These are phyloP conservation scores for Alternaria alternata DNA, from an alignment of 2,329 filamentous ascomycete genomes.

Conservation along the genomic window DNA sequence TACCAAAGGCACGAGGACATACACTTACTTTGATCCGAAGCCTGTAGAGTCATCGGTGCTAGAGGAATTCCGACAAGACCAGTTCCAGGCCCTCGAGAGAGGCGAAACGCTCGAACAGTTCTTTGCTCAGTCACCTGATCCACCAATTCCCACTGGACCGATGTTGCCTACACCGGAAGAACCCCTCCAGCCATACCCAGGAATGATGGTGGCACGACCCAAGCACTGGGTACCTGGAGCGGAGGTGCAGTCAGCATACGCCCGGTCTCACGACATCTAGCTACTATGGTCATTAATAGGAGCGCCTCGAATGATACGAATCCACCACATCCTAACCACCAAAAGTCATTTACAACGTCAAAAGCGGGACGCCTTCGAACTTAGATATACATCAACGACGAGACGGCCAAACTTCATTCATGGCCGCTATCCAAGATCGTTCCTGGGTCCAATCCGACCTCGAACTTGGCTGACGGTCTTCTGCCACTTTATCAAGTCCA, in stretches of 20 bases:
- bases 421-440: background rate
- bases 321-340: background rate
- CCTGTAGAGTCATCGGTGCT: slow-evolving; percentile 15
- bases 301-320: background rate
- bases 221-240: background rate
- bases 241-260: background rate
- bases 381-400: background rate
- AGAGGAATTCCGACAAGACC: slow-evolving; percentile 15
- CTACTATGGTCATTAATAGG: background rate
- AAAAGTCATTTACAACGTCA: background rate
- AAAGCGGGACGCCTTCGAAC: background rate
- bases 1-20: slow-evolving; percentile 50
- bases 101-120: slow-evolving; percentile 21
- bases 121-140: slow-evolving; percentile 6
- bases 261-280: background rate
- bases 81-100: slow-evolving; percentile 17
- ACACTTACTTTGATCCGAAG: slow-evolving; percentile 66
- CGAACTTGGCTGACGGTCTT: background rate
- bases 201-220: background rate
- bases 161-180: background rate
- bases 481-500: background rate
- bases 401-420: background rate
- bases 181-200: background rate
- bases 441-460: background rate
- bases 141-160: background rate